Evolutionary conservation across 441 rosid species (phyloP).

Genomic region (Gossypium schwendimanii): DNA sequence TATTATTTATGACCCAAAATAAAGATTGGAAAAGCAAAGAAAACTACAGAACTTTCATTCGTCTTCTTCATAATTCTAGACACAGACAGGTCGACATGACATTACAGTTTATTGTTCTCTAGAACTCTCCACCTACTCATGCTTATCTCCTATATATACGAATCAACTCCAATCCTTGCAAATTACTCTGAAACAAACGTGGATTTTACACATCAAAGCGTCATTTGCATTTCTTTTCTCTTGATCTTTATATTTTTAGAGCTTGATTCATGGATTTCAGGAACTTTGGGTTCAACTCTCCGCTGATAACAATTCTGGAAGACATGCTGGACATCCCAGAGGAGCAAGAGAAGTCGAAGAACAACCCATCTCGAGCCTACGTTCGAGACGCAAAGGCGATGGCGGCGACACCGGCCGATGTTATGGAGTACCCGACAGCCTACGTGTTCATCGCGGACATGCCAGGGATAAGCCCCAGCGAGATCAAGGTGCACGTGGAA

Average conservation of each 20-base stretch:
- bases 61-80: conserved; percentile 11
- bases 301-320: conserved; percentile 27
- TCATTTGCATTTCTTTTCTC: too few species aligned
- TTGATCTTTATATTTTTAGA: neutral
- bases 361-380: conserved; percentile 41
- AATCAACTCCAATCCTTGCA: neutral
- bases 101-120: neutral
- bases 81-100: neutral
- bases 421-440: conserved; percentile 32
- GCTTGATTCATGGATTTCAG: conserved; percentile 26
- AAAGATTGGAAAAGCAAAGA: neutral
- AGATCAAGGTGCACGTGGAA: conserved; percentile 44
- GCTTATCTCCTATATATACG: neutral
- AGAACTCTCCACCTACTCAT: neutral
- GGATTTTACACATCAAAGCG: neutral
- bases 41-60: neutral
- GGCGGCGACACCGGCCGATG: conserved; percentile 67
- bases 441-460: conserved; percentile 52
- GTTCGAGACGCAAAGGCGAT: conserved; percentile 50
- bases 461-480: conserved; percentile 45
- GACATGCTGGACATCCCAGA: conserved; percentile 38
- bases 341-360: conserved; percentile 24
- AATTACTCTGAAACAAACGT: neutral
- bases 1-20: neutral
- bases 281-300: conserved; percentile 24